Percentiles rank a stretch among this genome's conserved stretches.
Conservation (phyloP, 2,329 filamentous ascomycete genomes). For the Aaosphaeria arxii region DNA sequence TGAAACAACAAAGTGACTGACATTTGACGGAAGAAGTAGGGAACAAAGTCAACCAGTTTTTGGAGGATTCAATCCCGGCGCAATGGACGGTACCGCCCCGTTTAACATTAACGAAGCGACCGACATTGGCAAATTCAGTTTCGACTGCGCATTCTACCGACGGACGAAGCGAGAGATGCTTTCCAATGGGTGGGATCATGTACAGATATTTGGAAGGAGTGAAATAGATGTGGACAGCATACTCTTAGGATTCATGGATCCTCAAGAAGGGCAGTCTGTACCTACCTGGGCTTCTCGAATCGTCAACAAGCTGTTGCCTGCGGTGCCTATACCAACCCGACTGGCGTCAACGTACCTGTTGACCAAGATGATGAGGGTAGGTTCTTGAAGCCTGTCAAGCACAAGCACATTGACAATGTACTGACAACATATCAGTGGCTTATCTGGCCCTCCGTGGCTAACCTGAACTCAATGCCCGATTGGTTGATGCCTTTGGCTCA, state of each 20-base stretch:
- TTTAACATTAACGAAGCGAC: slow-evolving; percentile 17
- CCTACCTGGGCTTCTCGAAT: slow-evolving; percentile 32
- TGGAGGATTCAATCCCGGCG: slow-evolving; percentile 19
- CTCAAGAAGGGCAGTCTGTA: slow-evolving; percentile 30
- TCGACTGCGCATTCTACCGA: slow-evolving; percentile 32
- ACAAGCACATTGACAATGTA: slow-evolving; percentile 7
- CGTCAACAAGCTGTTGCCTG: slow-evolving; percentile 27
- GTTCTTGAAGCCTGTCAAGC: slow-evolving; percentile 6
- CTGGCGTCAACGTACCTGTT: slow-evolving; percentile 31
- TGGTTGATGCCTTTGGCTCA: slow-evolving; percentile 32
- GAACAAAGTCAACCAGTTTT: slow-evolving; percentile 29
- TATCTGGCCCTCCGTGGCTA: slow-evolving; percentile 36
- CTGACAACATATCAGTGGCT: slow-evolving; percentile 21
- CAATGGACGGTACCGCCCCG: slow-evolving; percentile 15
- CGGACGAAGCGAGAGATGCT: slow-evolving; percentile 31
- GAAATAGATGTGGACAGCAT: slow-evolving; percentile 35
- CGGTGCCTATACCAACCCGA: slow-evolving; percentile 21
- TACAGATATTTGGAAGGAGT: slow-evolving; percentile 29
- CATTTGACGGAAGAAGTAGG: slow-evolving; percentile 14
- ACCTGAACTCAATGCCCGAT: slow-evolving; percentile 32
- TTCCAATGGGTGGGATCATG: slow-evolving; percentile 28
- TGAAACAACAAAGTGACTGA: background rate
- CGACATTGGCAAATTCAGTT: slow-evolving; percentile 28
- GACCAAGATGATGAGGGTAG: slow-evolving; percentile 35
- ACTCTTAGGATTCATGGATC: slow-evolving; percentile 31